These are phyloP conservation scores for Coprinopsis sp. DNA, from an alignment of 768 basidiomycete species.

Conservation along the genomic window DNA sequence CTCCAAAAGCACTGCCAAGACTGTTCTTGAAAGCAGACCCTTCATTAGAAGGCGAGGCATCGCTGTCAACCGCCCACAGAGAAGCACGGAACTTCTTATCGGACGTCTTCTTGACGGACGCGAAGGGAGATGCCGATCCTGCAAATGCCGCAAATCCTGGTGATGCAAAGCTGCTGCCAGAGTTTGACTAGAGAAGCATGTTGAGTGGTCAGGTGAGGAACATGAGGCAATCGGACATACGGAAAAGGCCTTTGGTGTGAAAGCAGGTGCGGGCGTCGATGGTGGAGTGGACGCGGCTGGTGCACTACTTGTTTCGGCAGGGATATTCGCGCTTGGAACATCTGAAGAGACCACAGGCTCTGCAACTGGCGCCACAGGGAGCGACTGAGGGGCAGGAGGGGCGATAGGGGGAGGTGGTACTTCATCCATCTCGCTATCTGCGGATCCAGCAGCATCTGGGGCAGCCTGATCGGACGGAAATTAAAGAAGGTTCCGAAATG, in stretches of 20 bases:
- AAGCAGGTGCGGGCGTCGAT: background rate
- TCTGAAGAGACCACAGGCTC: background rate
- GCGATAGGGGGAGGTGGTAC: too few relatives aligned
- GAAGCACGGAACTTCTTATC: background rate
- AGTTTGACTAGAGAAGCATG: background rate
- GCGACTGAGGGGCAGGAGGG: too few relatives aligned
- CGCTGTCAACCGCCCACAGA: background rate
- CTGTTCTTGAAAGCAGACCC: background rate
- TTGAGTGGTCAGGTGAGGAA: slow-evolving; percentile 4
- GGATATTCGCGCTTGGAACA: background rate
- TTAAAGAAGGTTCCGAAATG: too few relatives aligned
- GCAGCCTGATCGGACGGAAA: too few relatives aligned
- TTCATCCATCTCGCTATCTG: too few relatives aligned
- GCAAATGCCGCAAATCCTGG: slow-evolving; percentile 30
- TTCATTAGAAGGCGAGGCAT: background rate
- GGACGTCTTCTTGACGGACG: slow-evolving; percentile 14
- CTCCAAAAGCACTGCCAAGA: background rate
- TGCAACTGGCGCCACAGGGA: too few relatives aligned
- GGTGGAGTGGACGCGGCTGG: slow-evolving; percentile 6
- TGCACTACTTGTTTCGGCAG: background rate
- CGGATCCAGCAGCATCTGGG: too few relatives aligned
- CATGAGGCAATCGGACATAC: background rate
- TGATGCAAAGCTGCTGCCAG: slow-evolving; percentile 15
- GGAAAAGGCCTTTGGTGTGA: background rate
- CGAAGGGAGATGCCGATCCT: slow-evolving; percentile 29